phyloP scores from a whole-genome alignment of 495 filamentous ascomycete genomes.

The Xylona heveae region DNA sequence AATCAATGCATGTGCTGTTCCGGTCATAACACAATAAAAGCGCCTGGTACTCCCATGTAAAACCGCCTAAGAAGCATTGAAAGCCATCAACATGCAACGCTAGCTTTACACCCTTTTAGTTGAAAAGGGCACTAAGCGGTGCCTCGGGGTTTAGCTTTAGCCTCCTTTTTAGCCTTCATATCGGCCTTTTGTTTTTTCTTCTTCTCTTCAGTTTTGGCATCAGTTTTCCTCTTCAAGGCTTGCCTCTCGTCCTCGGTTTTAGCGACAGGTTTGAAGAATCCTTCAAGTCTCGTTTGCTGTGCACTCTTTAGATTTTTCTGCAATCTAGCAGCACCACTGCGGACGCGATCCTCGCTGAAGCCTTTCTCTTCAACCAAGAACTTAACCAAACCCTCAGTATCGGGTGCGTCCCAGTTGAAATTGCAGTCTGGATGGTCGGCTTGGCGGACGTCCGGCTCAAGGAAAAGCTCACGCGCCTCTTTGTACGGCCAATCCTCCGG shows the following conservation, averaged over 20 bases:
- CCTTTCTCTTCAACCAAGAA: slow-evolving; percentile 88
- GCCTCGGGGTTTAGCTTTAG: slow-evolving; percentile 68
- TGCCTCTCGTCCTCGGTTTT: slow-evolving; percentile 71
- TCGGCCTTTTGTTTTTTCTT: slow-evolving; percentile 89
- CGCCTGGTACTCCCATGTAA: too few species aligned
- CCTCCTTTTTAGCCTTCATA: slow-evolving; percentile 69
- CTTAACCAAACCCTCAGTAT: slow-evolving; percentile 69
- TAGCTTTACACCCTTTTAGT: too few species aligned
- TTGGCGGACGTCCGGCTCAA: slow-evolving; percentile 70
- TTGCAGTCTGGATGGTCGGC: slow-evolving; percentile 75
- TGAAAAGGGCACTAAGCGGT: too few species aligned
- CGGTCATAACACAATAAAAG: too few species aligned
- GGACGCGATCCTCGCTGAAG: slow-evolving; percentile 86
- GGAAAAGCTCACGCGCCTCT: slow-evolving; percentile 81
- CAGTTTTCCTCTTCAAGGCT: slow-evolving; percentile 74
- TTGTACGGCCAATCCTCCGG: slow-evolving; percentile 87
- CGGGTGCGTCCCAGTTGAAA: slow-evolving; percentile 91
- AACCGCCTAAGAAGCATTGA: too few species aligned
- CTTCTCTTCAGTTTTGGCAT: slow-evolving; percentile 68
- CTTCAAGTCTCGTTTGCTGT: slow-evolving; percentile 82
- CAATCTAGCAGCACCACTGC: slow-evolving; percentile 49
- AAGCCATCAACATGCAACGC: too few species aligned
- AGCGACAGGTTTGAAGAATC: slow-evolving; percentile 91
- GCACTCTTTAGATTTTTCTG: slow-evolving; percentile 72
- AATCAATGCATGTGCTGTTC: too few species aligned